A percentile compares a stretch with the other conserved stretches of the same genome.
These are phyloP conservation scores for Penicillium alfredii DNA, from an alignment of 495 filamentous ascomycete species.

Conservation along the genomic window DNA sequence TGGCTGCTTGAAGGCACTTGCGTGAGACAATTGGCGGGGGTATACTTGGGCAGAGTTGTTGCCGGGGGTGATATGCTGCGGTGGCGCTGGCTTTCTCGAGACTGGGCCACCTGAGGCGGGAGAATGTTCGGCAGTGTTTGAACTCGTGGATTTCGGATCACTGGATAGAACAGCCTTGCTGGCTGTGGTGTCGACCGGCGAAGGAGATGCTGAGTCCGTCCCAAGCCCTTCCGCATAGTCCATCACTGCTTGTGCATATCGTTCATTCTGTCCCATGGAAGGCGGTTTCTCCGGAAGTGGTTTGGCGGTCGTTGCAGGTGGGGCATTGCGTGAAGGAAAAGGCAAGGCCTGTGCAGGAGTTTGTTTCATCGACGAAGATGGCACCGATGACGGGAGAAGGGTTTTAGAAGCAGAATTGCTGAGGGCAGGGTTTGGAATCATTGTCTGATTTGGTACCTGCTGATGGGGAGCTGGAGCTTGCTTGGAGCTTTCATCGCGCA, in stretches of 20 bases:
- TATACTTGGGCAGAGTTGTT: constrained; percentile 1
- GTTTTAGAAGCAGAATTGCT: constrained; percentile 8
- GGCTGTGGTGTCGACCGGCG: no score
- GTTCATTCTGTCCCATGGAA: constrained; percentile 3
- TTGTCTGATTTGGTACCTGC: constrained; percentile 4
- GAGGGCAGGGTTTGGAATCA: background rate
- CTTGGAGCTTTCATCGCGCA: constrained; percentile 33
- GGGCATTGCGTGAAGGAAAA: constrained; percentile 4
- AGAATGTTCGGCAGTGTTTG: constrained; percentile 44
- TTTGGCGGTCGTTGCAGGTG: background rate
- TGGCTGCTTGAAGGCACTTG: constrained; percentile 5
- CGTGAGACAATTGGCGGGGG: constrained; percentile 1
- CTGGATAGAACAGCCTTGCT: constrained; percentile 13
- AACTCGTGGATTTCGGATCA: constrained; percentile 7
- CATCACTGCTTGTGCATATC: constrained; percentile 10
- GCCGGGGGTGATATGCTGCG: constrained; percentile 12
- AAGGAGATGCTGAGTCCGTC: constrained; percentile 22
- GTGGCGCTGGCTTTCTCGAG: constrained; percentile 4
- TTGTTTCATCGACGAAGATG: constrained; percentile 11
- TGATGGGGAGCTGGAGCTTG: constrained; percentile 18
- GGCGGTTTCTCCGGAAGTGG: constrained; percentile 4
- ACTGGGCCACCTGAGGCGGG: constrained; percentile 31
- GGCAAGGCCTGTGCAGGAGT: constrained; percentile 1
- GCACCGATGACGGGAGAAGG: constrained; percentile 12
- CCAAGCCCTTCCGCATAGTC: constrained; percentile 3